phyloP scores from a whole-genome alignment of 441 rosid species.

The Arabidopsis lyrata region DNA sequence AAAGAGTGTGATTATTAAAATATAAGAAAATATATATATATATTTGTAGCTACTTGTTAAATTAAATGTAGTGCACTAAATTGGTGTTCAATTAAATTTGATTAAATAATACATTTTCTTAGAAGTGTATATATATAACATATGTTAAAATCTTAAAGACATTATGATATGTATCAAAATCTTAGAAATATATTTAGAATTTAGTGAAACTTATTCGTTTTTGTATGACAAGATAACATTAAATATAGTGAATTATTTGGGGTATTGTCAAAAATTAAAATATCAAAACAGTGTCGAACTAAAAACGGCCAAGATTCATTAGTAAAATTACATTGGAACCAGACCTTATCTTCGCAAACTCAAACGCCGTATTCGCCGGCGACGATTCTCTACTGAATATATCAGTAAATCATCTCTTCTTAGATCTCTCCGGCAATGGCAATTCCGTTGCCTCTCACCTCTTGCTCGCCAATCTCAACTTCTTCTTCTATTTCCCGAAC shows the following conservation, averaged over 20 bases:
- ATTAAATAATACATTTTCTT: not conserved
- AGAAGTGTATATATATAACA: not conserved
- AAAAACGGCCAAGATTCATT: not conserved
- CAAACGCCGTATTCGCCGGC: slow-evolving; percentile 16
- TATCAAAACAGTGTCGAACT: not conserved
- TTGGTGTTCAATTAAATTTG: not conserved
- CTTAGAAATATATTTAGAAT: not conserved
- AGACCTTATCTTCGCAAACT: slow-evolving; percentile 40
- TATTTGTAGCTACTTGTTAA: not conserved
- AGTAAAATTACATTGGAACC: not conserved
- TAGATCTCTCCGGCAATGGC: slow-evolving; percentile 52
- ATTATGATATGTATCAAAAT: not conserved
- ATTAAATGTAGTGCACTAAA: no score
- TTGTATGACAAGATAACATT: not conserved
- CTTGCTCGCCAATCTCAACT: slow-evolving; percentile 41
- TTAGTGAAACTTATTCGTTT: not conserved
- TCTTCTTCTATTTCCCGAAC: slow-evolving; percentile 39
- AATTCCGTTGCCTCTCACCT: slow-evolving; percentile 47
- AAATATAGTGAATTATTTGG: not conserved
- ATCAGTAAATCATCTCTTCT: slow-evolving; percentile 23
- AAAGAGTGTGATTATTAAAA: not conserved
- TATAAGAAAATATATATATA: no score
- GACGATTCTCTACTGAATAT: slow-evolving; percentile 26
- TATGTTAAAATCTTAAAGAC: not conserved
- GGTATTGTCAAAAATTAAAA: not conserved